Conservation (phyloP, 2,329 filamentous ascomycete genomes). For the Clonostachys rosea region DNA sequence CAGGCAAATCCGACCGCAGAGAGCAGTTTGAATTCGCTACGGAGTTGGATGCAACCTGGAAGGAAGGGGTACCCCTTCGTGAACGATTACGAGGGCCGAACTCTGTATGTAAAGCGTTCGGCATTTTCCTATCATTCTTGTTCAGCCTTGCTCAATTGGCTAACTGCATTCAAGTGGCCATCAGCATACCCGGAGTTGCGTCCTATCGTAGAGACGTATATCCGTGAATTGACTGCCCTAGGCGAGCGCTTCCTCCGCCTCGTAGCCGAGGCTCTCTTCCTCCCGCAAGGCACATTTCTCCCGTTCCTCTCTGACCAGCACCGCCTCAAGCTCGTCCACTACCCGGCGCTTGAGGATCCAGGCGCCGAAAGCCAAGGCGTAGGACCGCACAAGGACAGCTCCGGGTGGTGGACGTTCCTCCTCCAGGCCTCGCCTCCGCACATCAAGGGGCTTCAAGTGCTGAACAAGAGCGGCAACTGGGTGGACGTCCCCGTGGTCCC, state of each 20-base stretch:
- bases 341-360: conserved; percentile 25
- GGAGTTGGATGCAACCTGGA: conserved; percentile 35
- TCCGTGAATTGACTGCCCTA: conserved; percentile 41
- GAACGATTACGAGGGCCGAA: conserved; percentile 42
- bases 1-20: conserved; percentile 42
- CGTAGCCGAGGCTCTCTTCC: conserved; percentile 47
- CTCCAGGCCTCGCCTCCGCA: conserved; percentile 51
- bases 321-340: conserved; percentile 53
- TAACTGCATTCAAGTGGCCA: conserved; percentile 31
- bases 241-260: conserved; percentile 50
- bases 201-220: conserved; percentile 38
- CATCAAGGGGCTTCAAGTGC: conserved; percentile 42
- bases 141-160: not conserved
- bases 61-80: conserved; percentile 23
- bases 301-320: conserved; percentile 52
- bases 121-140: no score
- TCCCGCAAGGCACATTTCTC: conserved; percentile 42
- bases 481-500: conserved; percentile 40
- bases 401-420: conserved; percentile 61
- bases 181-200: conserved; percentile 23
- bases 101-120: conserved; percentile 24
- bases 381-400: conserved; percentile 58
- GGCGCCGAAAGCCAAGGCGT: conserved; percentile 40
- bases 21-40: conserved; percentile 60
- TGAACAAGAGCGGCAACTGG: conserved; percentile 42